These are phyloP conservation scores for Candida endomychidarum DNA, from an alignment of 805 yeast species.

Conservation along the genomic window DNA sequence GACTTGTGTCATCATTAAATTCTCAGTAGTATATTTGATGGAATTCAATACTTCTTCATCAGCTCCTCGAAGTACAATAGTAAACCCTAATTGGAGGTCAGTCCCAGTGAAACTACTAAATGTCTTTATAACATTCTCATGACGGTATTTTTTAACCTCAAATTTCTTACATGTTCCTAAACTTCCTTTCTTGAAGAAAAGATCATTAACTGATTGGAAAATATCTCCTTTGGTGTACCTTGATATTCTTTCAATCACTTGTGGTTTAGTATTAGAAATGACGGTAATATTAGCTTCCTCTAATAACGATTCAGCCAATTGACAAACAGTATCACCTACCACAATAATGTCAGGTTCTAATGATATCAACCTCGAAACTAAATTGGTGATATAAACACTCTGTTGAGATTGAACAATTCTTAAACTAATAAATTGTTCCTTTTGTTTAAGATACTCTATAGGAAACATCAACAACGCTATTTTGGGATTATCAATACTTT, in stretches of 20 bases:
- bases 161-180: constrained; percentile 76
- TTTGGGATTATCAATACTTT: constrained; percentile 61
- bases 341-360: constrained; percentile 77
- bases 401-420: constrained; percentile 88
- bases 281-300: constrained; percentile 79
- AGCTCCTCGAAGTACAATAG: constrained; percentile 84
- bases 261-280: constrained; percentile 75
- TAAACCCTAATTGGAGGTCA: constrained; percentile 70
- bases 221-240: constrained; percentile 82
- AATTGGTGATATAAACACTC: constrained; percentile 74
- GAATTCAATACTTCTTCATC: constrained; percentile 58
- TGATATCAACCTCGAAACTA: constrained; percentile 75
- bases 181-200: constrained; percentile 57
- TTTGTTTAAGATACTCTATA: constrained; percentile 74
- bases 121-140: constrained; percentile 58
- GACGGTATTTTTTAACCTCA: constrained; percentile 66
- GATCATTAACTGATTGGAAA: constrained; percentile 79
- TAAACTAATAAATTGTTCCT: constrained; percentile 76
- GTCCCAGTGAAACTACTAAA: constrained; percentile 81
- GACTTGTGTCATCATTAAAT: constrained; percentile 75
- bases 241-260: constrained; percentile 75
- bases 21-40: constrained; percentile 76
- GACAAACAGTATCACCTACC: constrained; percentile 77
- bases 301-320: constrained; percentile 71
- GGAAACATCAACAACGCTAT: constrained; percentile 87